These are phyloP conservation scores for Psidium friedrichsthalianum DNA, from an alignment of 345 rosid genomes.

Conservation along the genomic window DNA sequence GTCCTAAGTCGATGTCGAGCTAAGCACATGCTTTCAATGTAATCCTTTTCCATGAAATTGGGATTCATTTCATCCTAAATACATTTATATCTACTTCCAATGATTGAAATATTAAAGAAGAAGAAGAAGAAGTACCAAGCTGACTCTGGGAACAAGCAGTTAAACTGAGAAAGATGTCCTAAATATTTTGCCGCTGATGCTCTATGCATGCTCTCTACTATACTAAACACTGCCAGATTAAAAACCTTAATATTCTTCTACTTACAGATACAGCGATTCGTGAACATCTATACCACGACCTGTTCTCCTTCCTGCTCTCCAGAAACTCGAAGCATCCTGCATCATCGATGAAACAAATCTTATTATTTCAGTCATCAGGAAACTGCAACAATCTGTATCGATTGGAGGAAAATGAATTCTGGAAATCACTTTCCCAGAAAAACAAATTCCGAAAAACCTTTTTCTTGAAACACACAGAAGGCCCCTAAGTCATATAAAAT, in stretches of 20 bases:
- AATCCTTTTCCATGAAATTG: background rate
- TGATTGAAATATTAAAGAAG: background rate
- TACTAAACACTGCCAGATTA: background rate
- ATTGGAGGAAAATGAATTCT: too few species aligned
- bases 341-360: background rate
- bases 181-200: background rate
- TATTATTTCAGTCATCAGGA: background rate
- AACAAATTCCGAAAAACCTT: too few species aligned
- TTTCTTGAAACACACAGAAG: too few species aligned
- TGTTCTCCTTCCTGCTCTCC: too few species aligned
- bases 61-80: background rate
- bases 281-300: constrained; percentile 94
- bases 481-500: too few species aligned
- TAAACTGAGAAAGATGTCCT: background rate
- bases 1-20: background rate
- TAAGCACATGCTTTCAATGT: background rate
- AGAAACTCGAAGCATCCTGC: constrained; percentile 78
- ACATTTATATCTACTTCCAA: background rate
- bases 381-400: background rate
- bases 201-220: background rate
- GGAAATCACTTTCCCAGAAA: too few species aligned
- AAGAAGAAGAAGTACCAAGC: too few species aligned
- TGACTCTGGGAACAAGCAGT: too few species aligned
- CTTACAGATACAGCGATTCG: constrained; percentile 83
- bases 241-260: background rate